Base-by-base conservation (phyloP, 176 grass and related monocot genomes). In the Triticum timopheevii region DNA sequence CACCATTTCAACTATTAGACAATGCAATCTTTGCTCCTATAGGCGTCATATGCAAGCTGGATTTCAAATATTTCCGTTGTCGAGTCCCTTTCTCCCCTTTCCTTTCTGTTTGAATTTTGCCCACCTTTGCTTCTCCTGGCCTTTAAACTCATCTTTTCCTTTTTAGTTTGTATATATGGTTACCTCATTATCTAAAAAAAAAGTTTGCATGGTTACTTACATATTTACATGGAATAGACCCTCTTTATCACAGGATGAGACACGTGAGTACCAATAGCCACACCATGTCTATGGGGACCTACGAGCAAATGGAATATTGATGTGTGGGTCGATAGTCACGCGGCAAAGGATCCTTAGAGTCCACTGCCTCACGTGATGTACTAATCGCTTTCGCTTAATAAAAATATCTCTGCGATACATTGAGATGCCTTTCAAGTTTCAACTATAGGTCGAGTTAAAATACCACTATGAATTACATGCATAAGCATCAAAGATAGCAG, bases 351-450 rank as follows among this genome's bases (percentile, higher is more conserved):
- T 86, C 79, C 66, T 56, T 61, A 91, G 64, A 77, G 83, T 91
- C 76, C 86, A 89, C 92, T 52, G 45, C 77, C 86, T 89, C 92
- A 93, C 89, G 89, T 94, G 89, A 87, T 61, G 2, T 4, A 49
- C 81, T 68, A 76, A 86, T 90, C 28, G 61, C 78, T 69, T 90
- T 93, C 40, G 23, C 38, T 85, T 78, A 79, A 54, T 49, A 39
- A 65, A 88, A 81, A 58, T 69, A 62, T 58, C 56, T 44, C 61
- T 58, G 73, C 23, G 52, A 36, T 20, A 59, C 35, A 56, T 8
- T 42, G 44, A 86, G 82, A 90, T 87, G 70, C 87, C 73, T 52
- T 52, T 76, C 45, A 30, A 76, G 73, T 86, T 92, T 87, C 85
- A 91, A 76, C 76, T 47, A 39, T 24, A 77, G 38, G 19, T 76